phyloP scores from a whole-genome alignment of 306 rosid genomes.

The Dalbergia cochinchinensis region DNA sequence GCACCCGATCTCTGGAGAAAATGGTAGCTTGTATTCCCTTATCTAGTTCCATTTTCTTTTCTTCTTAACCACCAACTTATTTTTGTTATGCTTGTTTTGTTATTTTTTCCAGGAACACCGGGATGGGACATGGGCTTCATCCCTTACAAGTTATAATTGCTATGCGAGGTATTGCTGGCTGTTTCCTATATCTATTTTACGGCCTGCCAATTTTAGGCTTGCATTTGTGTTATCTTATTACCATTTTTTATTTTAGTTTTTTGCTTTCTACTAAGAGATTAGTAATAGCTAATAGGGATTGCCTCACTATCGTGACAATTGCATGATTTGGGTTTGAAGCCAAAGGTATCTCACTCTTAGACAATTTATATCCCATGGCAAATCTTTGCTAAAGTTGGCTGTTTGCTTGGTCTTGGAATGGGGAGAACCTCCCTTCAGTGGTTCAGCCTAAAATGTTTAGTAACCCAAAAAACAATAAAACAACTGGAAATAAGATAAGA shows the following conservation, averaged over 20 bases:
- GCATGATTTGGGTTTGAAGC: conserved; percentile 9
- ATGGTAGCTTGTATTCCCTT: conserved; percentile 69
- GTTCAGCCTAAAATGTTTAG: conserved; percentile 2
- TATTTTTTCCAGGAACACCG: conserved; percentile 73
- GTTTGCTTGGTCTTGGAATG: conserved; percentile 1
- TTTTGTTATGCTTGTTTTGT: conserved; percentile 27
- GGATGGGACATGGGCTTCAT: conserved; percentile 90
- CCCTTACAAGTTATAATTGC: conserved; percentile 90
- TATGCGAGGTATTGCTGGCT: conserved; percentile 61
- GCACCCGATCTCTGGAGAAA: conserved; percentile 99
- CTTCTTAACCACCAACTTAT: conserved; percentile 5
- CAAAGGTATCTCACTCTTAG: not conserved
- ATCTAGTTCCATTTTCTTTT: conserved; percentile 7
- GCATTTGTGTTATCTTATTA: conserved; percentile 15
- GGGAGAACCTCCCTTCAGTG: not conserved
- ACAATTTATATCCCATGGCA: not conserved
- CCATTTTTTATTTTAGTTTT: not conserved
- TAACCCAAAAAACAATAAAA: not conserved
- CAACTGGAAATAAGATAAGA: not conserved
- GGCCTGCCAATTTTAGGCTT: conserved; percentile 12
- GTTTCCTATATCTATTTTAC: conserved; percentile 16
- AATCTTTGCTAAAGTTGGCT: conserved; percentile 2
- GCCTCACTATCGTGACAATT: conserved; percentile 14
- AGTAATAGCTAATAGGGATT: not conserved
- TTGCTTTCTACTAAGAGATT: conserved; percentile 3